Evolutionary conservation across 441 rosid species (phyloP).

Genomic region (Arabidopsis hybrid): DNA sequence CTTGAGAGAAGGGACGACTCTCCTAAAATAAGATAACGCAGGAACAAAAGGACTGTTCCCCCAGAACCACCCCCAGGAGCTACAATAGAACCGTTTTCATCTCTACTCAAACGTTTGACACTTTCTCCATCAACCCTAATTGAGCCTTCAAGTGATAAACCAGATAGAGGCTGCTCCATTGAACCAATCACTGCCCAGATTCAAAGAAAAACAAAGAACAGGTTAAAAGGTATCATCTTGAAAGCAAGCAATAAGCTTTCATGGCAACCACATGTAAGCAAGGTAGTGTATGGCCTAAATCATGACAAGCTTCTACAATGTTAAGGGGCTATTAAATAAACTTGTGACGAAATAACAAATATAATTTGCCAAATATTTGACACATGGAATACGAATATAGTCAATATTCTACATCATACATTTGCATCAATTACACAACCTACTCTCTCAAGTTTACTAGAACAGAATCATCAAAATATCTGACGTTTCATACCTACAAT

Average conservation of each 20-base stretch:
- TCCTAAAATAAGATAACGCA: constrained; percentile 66
- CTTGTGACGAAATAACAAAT: constrained; percentile 5
- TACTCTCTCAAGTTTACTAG: constrained; percentile 18
- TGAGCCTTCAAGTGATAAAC: constrained; percentile 79
- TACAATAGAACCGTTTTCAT: constrained; percentile 50
- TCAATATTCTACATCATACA: constrained; percentile 28
- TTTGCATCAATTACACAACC: constrained; percentile 26
- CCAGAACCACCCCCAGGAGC: constrained; percentile 99
- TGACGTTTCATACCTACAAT: constrained; percentile 70
- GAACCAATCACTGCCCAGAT: constrained; percentile 91
- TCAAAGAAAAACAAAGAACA: constrained; percentile 40
- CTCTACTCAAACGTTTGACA: constrained; percentile 47
- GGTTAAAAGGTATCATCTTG: constrained; percentile 29
- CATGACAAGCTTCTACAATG: constrained; percentile 27
- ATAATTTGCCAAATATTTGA: constrained; percentile 10
- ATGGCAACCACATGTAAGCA: constrained; percentile 33
- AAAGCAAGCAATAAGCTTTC: constrained; percentile 30
- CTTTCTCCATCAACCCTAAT: constrained; percentile 92
- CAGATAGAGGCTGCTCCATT: constrained; percentile 89
- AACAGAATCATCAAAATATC: constrained; percentile 31
- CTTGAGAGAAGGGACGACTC: constrained; percentile 85
- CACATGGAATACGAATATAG: constrained; percentile 24
- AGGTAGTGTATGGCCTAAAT: constrained; percentile 9
- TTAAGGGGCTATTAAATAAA: constrained; percentile 10
- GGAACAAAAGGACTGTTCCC: constrained; percentile 88